A percentile compares a stretch with the other conserved stretches of the same genome.
phyloP scores from a whole-genome alignment of 345 rosid genomes.

The Salix viminalis region DNA sequence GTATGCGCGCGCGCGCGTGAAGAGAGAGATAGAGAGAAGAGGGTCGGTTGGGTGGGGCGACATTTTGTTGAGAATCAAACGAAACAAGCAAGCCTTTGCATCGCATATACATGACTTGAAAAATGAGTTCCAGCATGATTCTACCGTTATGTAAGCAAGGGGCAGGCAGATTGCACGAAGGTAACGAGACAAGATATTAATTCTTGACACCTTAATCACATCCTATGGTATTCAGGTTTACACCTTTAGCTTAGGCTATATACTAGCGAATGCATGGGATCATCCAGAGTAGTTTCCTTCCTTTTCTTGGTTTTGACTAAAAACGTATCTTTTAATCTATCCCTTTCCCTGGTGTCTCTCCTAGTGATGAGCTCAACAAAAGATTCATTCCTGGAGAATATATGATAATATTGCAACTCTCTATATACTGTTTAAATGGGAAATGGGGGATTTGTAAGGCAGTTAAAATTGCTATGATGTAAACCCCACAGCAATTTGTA shows the following conservation, averaged over 20 bases:
- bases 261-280: background rate
- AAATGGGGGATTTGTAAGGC: background rate
- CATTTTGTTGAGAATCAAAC: too few relatives aligned
- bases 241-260: background rate
- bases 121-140: too few relatives aligned
- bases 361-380: background rate
- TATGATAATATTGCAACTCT: background rate
- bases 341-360: background rate
- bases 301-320: background rate
- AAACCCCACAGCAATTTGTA: background rate
- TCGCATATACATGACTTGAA: too few relatives aligned
- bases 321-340: background rate
- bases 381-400: background rate
- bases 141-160: background rate
- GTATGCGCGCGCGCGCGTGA: rapidly evolving
- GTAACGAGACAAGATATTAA: background rate
- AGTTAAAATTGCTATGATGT: background rate
- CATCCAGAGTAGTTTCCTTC: background rate
- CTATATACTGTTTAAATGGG: background rate
- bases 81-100: too few relatives aligned
- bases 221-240: background rate
- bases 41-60: too few relatives aligned
- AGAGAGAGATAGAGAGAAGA: too few relatives aligned
- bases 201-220: background rate
- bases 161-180: background rate